Percentiles rank a stretch among this genome's conserved stretches.
Evolutionary conservation across 768 basidiomycete species (phyloP).

Genomic region (Calocera cornea): DNA sequence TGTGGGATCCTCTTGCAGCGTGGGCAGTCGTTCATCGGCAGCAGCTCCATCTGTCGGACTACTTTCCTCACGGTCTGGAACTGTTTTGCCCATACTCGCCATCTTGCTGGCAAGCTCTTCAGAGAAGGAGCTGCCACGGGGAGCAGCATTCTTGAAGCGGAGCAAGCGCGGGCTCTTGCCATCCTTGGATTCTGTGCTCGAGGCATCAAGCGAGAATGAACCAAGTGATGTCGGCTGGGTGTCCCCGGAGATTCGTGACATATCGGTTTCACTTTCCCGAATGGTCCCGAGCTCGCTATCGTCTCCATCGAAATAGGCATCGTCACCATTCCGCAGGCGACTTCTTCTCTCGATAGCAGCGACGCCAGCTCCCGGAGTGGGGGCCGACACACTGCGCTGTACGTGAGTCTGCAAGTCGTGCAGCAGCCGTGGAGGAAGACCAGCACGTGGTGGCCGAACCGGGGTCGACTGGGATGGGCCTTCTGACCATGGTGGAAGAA

Average conservation of each 20-base stretch:
- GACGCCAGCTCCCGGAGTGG: slow-evolving; percentile 4
- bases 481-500: background rate
- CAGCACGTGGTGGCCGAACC: slow-evolving; percentile 8
- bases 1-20: slow-evolving; percentile 31
- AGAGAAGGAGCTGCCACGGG: slow-evolving; percentile 34
- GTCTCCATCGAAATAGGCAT: slow-evolving; percentile 11
- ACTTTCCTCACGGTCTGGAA: background rate
- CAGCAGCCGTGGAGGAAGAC: slow-evolving; percentile 22
- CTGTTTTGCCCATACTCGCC: slow-evolving; percentile 30
- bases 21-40: slow-evolving; percentile 19
- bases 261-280: slow-evolving; percentile 43
- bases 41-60: slow-evolving; percentile 23
- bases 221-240: slow-evolving; percentile 44
- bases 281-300: slow-evolving; percentile 12
- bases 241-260: slow-evolving; percentile 42
- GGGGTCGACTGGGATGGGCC: background rate
- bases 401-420: slow-evolving; percentile 17
- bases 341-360: slow-evolving; percentile 1
- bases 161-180: slow-evolving; percentile 11
- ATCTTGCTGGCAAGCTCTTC: slow-evolving; percentile 53
- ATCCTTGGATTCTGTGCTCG: slow-evolving; percentile 11
- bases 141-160: slow-evolving; percentile 20
- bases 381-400: slow-evolving; percentile 7
- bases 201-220: slow-evolving; percentile 24
- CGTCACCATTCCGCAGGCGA: background rate